Conservation (phyloP, 2,329 filamentous ascomycete species). For the Coniochaeta sp. region DNA sequence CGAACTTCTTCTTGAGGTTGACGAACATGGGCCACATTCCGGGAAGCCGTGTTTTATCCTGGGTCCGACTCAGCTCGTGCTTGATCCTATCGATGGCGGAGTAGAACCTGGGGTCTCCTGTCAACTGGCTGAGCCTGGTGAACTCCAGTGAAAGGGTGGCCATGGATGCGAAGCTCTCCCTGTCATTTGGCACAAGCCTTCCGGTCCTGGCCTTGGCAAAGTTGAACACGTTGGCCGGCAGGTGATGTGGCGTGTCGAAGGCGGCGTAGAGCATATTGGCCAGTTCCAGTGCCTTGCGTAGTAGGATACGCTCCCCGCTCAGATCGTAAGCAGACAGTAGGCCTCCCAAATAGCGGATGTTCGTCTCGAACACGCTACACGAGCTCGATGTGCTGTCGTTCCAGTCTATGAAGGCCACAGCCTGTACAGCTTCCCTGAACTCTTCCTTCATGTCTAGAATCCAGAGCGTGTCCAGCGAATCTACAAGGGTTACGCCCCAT, state of each 20-base stretch:
- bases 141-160: conserved; percentile 70
- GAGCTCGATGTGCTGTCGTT: conserved; percentile 33
- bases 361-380: conserved; percentile 58
- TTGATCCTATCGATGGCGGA: conserved; percentile 71
- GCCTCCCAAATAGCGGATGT: conserved; percentile 47
- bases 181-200: conserved; percentile 24
- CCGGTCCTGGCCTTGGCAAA: conserved; percentile 34
- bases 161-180: conserved; percentile 35
- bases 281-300: conserved; percentile 44
- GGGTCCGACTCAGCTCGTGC: conserved; percentile 55
- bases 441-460: conserved; percentile 53
- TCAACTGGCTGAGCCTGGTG: conserved; percentile 66
- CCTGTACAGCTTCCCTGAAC: conserved; percentile 42
- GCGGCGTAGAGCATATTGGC: conserved; percentile 45
- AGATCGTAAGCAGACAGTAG: conserved; percentile 46
- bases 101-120: conserved; percentile 66
- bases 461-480: conserved; percentile 51
- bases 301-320: conserved; percentile 35
- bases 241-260: conserved; percentile 48
- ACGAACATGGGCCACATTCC: conserved; percentile 66
- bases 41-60: conserved; percentile 60
- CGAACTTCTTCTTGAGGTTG: conserved; percentile 50
- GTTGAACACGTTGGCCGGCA: conserved; percentile 39
- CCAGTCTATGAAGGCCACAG: conserved; percentile 49
- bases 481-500: conserved; percentile 53